phyloP scores from a whole-genome alignment of 257 asterid genomes.

The Echium plantagineum region DNA sequence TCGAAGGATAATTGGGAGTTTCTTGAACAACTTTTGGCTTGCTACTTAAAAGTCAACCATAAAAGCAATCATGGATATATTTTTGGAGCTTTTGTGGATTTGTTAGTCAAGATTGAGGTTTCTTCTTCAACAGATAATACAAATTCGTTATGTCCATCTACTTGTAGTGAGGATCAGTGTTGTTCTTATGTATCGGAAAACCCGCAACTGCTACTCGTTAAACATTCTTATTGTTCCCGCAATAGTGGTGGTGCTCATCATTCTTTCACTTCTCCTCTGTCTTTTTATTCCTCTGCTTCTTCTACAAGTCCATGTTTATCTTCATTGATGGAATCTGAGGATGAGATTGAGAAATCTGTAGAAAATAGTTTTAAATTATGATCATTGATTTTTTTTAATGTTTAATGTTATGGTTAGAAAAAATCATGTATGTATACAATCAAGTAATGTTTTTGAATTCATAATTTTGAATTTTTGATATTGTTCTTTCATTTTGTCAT shows the following conservation, averaged over 20 bases:
- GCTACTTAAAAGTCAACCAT: slow-evolving; percentile 41
- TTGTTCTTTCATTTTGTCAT: no score
- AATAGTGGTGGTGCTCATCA: slow-evolving; percentile 9
- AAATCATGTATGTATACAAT: neutral
- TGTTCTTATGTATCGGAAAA: no score
- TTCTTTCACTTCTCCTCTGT: slow-evolving; percentile 60
- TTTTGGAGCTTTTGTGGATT: slow-evolving; percentile 62
- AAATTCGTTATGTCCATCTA: neutral
- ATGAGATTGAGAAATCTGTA: slow-evolving; percentile 18
- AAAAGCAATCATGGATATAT: slow-evolving; percentile 45
- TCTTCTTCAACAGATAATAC: slow-evolving; percentile 7
- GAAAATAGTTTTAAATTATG: slow-evolving; percentile 6
- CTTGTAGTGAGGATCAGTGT: slow-evolving; percentile 6
- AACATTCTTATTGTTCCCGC: no score
- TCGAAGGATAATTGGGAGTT: slow-evolving; percentile 32
- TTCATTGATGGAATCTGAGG: slow-evolving; percentile 21
- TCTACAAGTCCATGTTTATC: slow-evolving; percentile 29
- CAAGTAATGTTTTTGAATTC: neutral
- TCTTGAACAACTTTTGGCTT: slow-evolving; percentile 48
- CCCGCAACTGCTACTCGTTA: no score
- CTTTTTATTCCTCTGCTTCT: slow-evolving; percentile 36
- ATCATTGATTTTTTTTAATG: neutral
- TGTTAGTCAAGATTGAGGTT: slow-evolving; percentile 25
- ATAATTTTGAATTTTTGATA: no score
- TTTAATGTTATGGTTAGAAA: neutral